Conservation (phyloP, 441 rosid species). For the Melastoma candidum region DNA sequence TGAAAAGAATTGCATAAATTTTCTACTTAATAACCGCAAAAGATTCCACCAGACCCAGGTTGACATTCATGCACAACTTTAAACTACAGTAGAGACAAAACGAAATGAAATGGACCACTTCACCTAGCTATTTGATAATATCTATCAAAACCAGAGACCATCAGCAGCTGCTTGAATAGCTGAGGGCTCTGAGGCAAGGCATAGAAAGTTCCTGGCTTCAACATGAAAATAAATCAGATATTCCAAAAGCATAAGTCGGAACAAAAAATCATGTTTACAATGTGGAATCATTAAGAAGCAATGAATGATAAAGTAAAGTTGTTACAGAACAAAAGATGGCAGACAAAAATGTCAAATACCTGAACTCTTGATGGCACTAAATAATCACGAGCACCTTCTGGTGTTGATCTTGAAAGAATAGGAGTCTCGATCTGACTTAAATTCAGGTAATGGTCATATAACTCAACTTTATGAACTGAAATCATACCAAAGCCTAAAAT, state of each 20-base stretch:
- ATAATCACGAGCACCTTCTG: constrained; percentile 97
- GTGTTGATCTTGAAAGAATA: constrained; percentile 91
- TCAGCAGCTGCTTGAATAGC: constrained; percentile 92
- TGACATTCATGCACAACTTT: not conserved
- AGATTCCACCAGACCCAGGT: not conserved
- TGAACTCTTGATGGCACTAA: constrained; percentile 96
- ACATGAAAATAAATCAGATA: constrained; percentile 2
- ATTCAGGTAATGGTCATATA: constrained; percentile 24
- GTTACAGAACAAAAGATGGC: not conserved
- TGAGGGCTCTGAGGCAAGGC: constrained; percentile 98
- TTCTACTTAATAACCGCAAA: too few species aligned
- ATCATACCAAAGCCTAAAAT: not conserved
- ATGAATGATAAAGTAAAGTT: not conserved
- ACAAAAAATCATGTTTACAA: not conserved
- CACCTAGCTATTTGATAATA: constrained; percentile 98
- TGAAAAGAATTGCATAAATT: too few species aligned
- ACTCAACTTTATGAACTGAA: constrained; percentile 25
- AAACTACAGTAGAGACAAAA: constrained; percentile 4
- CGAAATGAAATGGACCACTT: constrained; percentile 11
- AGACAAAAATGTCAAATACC: constrained; percentile 36
- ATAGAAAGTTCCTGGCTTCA: constrained; percentile 98
- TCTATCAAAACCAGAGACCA: constrained; percentile 96
- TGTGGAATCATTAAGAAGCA: not conserved
- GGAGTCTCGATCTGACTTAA: constrained; percentile 96
- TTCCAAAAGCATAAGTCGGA: too few species aligned